Base-by-base conservation (phyloP, 352 stramenopile species). In the Phytophthora pistaciae region DNA sequence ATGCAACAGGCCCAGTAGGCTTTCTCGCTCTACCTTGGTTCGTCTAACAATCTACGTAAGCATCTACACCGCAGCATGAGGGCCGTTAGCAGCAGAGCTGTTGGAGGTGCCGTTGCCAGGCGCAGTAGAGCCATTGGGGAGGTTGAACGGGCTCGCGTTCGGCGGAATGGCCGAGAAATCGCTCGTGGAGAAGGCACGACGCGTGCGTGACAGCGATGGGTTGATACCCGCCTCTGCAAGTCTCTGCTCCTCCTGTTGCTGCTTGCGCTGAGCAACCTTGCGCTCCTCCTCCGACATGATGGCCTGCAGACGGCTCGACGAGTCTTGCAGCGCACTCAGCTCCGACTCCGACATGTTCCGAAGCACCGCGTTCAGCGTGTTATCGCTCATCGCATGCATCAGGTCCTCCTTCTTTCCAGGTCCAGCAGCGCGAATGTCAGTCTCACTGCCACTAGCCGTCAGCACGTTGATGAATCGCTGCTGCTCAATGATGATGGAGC, bases 401-500 rank as follows among this genome's bases (percentile, higher is more conserved):
- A 92, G 75, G 50, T 90, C 83, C 2, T 88, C 72, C n/a, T 86
- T 83, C 36, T 73, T 68, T 29, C 64, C 63, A 29, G 56, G 38
- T 8, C 65, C 74, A 13, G 63, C 56, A 13, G 38, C 52, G 33
- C 63, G 74, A 25, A 88, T 79, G 27, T 92, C 84, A 3, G 74
- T 85, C 64, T 92, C 84, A 57, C 83, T 92, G 38, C 78, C 79
- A 21, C 73, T 90, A 23, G 64, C 72, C 21, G 86, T 88, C 18
- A 93, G 73, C 20, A 79, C 86, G 29, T 85, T 80, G 54, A 93
- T 91, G 61, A 93, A 87, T 21, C 86, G 84, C 68, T 93, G 86
- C 70, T 93, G 86, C 66, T 93, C 86, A 20, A 93, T 42, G 69
- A 93, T 93, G 53, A 93, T 92, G 7, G 82, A 80, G 57, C 85